A percentile compares a stretch with the other conserved stretches of the same genome.
phyloP scores from a whole-genome alignment of 495 filamentous ascomycete genomes.

The Podospora pseudopauciseta region DNA sequence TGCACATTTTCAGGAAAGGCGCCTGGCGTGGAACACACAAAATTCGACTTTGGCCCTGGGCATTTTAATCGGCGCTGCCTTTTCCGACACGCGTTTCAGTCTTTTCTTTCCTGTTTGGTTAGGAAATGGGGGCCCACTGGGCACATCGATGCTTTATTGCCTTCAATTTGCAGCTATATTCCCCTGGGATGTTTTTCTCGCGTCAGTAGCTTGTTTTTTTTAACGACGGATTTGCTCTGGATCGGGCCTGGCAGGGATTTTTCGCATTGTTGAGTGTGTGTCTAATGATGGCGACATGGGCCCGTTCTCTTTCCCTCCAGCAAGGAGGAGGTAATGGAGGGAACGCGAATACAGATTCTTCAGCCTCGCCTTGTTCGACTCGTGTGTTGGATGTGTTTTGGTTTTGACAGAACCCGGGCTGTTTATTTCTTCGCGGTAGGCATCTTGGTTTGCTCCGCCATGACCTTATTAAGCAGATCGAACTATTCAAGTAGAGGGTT shows the following conservation, averaged over 20 bases:
- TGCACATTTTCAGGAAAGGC: not conserved
- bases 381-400: too few relatives aligned
- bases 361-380: too few relatives aligned
- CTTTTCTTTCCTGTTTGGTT: not conserved
- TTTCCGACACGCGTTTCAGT: not conserved
- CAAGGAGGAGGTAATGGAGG: not conserved
- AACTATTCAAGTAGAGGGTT: too few relatives aligned
- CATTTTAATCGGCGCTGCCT: not conserved
- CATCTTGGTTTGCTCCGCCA: too few relatives aligned
- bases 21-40: not conserved
- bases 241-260: not conserved
- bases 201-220: not conserved
- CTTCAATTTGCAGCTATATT: not conserved
- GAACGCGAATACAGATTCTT: too few relatives aligned
- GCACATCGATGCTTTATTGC: not conserved
- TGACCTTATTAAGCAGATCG: too few relatives aligned
- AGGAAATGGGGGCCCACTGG: not conserved
- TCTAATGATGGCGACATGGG: too few relatives aligned
- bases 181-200: not conserved
- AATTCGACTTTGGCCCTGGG: not conserved
- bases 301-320: not conserved
- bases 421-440: too few relatives aligned
- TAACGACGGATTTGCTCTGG: not conserved
- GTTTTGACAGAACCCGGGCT: too few relatives aligned
- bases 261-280: not conserved